A percentile compares a stretch with the other conserved stretches of the same genome.
Conservation (phyloP, 441 rosid genomes). For the Arabidopsis hybrid region DNA sequence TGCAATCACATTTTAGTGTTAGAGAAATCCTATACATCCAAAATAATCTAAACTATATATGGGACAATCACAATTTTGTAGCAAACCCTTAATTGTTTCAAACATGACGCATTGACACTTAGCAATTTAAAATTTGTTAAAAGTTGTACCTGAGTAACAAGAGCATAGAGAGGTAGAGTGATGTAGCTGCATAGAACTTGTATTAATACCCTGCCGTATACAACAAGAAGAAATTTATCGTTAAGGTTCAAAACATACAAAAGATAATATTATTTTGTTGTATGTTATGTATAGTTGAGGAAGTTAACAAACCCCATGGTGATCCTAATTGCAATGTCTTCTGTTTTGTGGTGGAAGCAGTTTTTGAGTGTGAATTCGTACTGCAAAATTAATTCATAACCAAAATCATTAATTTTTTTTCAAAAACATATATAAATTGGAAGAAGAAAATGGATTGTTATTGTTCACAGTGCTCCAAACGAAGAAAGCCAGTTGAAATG, state of each 20-base stretch:
- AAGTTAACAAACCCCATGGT: slow-evolving; percentile 75
- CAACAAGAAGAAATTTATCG: slow-evolving; percentile 1
- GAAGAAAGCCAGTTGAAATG: slow-evolving; percentile 90
- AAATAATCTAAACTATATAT: neutral
- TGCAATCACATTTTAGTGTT: slow-evolving; percentile 38
- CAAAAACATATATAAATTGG: neutral
- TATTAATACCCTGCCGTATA: slow-evolving; percentile 65
- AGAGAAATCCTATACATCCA: neutral
- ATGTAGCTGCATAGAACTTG: slow-evolving; percentile 93
- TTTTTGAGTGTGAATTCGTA: slow-evolving; percentile 55
- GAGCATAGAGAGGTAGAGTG: slow-evolving; percentile 91
- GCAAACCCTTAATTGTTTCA: neutral
- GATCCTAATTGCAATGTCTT: slow-evolving; percentile 70
- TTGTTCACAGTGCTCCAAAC: slow-evolving; percentile 61
- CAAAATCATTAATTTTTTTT: neutral
- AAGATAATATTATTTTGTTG: neutral
- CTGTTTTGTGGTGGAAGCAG: slow-evolving; percentile 68
- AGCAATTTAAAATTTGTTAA: neutral
- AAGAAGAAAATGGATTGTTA: neutral
- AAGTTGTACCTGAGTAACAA: slow-evolving; percentile 82
- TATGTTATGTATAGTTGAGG: neutral
- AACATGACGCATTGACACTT: neutral
- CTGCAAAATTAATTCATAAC: slow-evolving; percentile 40
- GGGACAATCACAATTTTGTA: neutral
- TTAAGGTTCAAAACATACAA: slow-evolving; percentile 1